Percentiles rank a stretch among this genome's conserved stretches.
These are phyloP conservation scores for Phytopythium montanum DNA, from an alignment of 352 stramenopile species.

Conservation along the genomic window DNA sequence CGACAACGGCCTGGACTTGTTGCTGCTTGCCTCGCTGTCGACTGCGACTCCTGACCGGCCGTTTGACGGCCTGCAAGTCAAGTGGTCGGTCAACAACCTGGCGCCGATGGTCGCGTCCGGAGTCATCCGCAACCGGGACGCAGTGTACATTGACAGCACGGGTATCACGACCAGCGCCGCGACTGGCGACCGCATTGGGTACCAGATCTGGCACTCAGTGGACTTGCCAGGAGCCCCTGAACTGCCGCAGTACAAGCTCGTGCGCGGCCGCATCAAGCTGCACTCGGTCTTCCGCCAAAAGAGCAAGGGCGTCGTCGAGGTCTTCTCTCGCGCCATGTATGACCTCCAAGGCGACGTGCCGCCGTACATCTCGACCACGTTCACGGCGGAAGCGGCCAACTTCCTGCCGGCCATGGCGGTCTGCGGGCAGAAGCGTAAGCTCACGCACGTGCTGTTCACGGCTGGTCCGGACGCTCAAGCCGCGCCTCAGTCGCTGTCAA, in stretches of 20 bases:
- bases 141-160: constrained; percentile 40
- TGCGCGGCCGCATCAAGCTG: constrained; percentile 33
- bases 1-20: constrained; percentile 27
- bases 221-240: constrained; percentile 25
- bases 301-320: constrained; percentile 35
- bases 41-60: constrained; percentile 17
- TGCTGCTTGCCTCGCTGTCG: constrained; percentile 22
- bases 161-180: constrained; percentile 26
- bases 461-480: constrained; percentile 9
- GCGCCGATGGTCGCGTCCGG: constrained; percentile 21
- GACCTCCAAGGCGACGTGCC: constrained; percentile 30
- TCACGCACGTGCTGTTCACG: constrained; percentile 31
- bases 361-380: constrained; percentile 13
- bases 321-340: constrained; percentile 25
- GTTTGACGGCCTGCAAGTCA: constrained; percentile 31
- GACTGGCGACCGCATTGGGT: constrained; percentile 42
- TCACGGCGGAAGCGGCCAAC: constrained; percentile 28
- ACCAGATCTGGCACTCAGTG: constrained; percentile 41
- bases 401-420: constrained; percentile 19
- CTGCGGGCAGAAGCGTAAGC: constrained; percentile 39
- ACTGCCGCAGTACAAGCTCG: constrained; percentile 27
- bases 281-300: constrained; percentile 44
- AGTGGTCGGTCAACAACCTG: constrained; percentile 33
- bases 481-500: constrained; percentile 7
- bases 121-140: constrained; percentile 36